A percentile compares a stretch with the other conserved stretches of the same genome.
Conservation (phyloP, 352 stramenopile species). For the Globisporangium sylvaticum region DNA sequence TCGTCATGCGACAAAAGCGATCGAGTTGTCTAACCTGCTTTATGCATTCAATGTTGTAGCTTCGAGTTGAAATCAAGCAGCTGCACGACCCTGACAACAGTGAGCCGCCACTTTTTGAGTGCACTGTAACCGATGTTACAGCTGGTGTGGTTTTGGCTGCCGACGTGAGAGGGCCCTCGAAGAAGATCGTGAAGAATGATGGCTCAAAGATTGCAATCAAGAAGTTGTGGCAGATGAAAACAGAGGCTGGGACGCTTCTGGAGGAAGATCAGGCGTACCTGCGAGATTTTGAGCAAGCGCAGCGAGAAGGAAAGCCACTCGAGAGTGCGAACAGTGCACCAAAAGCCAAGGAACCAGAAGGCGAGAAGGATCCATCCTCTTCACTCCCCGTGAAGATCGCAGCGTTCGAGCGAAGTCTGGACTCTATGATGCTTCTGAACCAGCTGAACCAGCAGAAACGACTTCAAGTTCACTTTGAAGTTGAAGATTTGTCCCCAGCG, state of each 20-base stretch:
- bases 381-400: constrained; percentile 24
- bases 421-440: constrained; percentile 47
- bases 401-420: constrained; percentile 36
- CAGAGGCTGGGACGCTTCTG: constrained; percentile 38
- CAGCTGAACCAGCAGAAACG: constrained; percentile 43
- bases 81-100: constrained; percentile 44
- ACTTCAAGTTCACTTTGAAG: constrained; percentile 38
- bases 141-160: constrained; percentile 37
- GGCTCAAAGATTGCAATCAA: constrained; percentile 60
- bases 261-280: constrained; percentile 62
- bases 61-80: constrained; percentile 42
- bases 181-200: constrained; percentile 72
- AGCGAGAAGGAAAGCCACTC: constrained; percentile 34
- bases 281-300: constrained; percentile 34
- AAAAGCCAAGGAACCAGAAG: constrained; percentile 37
- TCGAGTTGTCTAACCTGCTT: background rate
- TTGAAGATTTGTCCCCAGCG: constrained; percentile 39
- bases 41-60: constrained; percentile 14
- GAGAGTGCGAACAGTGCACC: constrained; percentile 25
- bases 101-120: constrained; percentile 61
- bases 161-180: constrained; percentile 52
- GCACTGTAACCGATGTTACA: constrained; percentile 37
- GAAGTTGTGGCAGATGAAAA: constrained; percentile 77
- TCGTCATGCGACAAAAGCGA: background rate
- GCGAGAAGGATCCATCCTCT: constrained; percentile 25